Conservation (phyloP, 1,139 yeast genomes). For the Geotrichum candidum region DNA sequence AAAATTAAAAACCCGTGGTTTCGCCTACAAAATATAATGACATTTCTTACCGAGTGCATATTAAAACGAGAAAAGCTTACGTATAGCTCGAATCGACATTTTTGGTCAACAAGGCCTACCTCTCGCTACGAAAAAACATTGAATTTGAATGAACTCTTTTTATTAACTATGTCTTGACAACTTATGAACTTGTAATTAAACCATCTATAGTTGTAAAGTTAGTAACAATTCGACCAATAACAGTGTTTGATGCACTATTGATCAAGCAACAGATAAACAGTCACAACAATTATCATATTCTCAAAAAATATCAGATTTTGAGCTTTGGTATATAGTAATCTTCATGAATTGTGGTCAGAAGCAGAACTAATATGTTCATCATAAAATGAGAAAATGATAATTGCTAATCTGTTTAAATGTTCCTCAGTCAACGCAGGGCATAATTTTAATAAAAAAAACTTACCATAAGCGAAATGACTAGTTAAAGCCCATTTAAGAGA, state of each 20-base stretch:
- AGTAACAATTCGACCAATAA: not conserved
- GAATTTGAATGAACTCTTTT: too few species aligned
- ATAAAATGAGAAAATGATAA: not conserved
- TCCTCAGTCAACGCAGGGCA: not conserved
- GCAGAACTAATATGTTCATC: constrained; percentile 16
- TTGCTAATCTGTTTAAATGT: not conserved
- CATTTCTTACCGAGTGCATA: too few species aligned
- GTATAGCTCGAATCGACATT: too few species aligned
- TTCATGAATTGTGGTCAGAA: constrained; percentile 56
- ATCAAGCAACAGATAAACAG: not conserved
- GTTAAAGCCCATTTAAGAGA: not conserved
- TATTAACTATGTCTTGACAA: not conserved
- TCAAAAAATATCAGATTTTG: not conserved
- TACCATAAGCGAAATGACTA: not conserved
- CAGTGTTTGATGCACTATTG: not conserved
- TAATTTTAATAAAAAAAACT: not conserved
- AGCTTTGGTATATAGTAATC: constrained; percentile 48
- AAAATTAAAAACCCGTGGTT: too few species aligned
- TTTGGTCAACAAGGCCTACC: not conserved
- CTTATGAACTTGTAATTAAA: not conserved
- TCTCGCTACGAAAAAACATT: not conserved
- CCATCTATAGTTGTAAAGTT: not conserved
- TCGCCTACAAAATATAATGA: too few species aligned
- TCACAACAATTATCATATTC: not conserved
- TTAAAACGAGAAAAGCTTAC: too few species aligned